Base-by-base conservation (phyloP, 2,329 filamentous ascomycete species). In the Nannizzia gypsea region DNA sequence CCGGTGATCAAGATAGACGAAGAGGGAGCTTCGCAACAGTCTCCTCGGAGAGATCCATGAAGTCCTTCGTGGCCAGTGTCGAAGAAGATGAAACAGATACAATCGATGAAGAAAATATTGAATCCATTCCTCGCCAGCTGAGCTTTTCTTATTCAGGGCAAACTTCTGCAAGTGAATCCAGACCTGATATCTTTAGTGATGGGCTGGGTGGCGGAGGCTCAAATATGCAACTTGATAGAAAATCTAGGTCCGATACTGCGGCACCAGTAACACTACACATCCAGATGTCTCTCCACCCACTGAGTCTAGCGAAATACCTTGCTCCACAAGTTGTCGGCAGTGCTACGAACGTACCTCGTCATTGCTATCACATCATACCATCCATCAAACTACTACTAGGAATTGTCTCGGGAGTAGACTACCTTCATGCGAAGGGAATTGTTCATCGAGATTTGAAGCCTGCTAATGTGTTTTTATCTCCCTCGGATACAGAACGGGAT, bases 381-480 rank as follows among this genome's bases (percentile, higher is more conserved):
- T 81, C 83, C 0, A 67, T 86, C 2, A 75, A 76, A 34, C 72
- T 88, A 1, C 73, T 87, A n/a, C 70, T 80, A 11, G 78, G 78
- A 1, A 80, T 87, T 31, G 71, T 86, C 1, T 80, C 83, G 6
- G 85, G 84, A 1, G 79, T 87, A 2, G 78, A 84, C 60, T 87
- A 88, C 65, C 75, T 87, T 1, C 85, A 88, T 65, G 71, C 74
- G 0, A 77, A 82, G 61, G 77, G 77, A 4, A 80, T 87, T 55
- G 78, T 86, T 0, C 85, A 88, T 65, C 81, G 84, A 8, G 85
- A 88, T 66, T 74, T 88, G 22, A 88, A 88, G 66, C 85, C 85
- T 0, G 82, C 80, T 2, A 88, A 88, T 64, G 81, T 88, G 28
- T 86, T 88, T 69, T 73, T 88, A 0, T 81, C 80, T 1, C 72